Evolutionary conservation across 495 filamentous ascomycete species (phyloP).

Genomic region (Neurospora sp.): DNA sequence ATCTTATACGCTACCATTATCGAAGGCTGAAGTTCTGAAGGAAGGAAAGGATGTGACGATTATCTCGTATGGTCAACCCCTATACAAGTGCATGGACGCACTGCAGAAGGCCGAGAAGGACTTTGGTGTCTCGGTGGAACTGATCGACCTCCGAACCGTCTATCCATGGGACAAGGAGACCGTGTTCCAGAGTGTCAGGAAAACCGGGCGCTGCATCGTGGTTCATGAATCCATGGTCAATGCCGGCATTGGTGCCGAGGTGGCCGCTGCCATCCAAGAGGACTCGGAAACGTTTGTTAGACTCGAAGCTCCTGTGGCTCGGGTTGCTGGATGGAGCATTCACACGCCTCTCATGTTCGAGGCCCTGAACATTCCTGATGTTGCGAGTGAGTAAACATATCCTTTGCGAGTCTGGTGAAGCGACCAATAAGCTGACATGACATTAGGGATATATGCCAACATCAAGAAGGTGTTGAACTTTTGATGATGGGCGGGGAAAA

Average conservation of each 20-base stretch:
- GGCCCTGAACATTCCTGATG: slow-evolving; percentile 81
- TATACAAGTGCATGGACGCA: slow-evolving; percentile 78
- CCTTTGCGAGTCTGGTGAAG: not conserved
- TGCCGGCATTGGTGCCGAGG: slow-evolving; percentile 86
- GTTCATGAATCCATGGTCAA: slow-evolving; percentile 97
- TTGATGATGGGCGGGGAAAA: slow-evolving; percentile 9
- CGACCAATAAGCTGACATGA: not conserved
- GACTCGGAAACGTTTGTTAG: slow-evolving; percentile 67
- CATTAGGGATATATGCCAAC: slow-evolving; percentile 40
- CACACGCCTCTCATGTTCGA: slow-evolving; percentile 79
- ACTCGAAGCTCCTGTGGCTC: slow-evolving; percentile 84
- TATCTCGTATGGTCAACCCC: slow-evolving; percentile 82
- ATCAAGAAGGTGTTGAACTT: slow-evolving; percentile 40
- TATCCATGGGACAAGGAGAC: slow-evolving; percentile 92
- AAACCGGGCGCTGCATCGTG: slow-evolving; percentile 83
- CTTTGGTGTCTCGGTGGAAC: slow-evolving; percentile 68
- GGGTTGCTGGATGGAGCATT: slow-evolving; percentile 86
- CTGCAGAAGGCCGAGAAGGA: slow-evolving; percentile 74
- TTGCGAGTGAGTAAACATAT: slow-evolving; percentile 60
- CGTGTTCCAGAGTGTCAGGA: slow-evolving; percentile 73
- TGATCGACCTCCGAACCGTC: slow-evolving; percentile 85
- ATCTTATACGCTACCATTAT: slow-evolving; percentile 75
- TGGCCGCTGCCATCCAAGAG: slow-evolving; percentile 87
- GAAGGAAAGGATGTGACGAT: slow-evolving; percentile 77
- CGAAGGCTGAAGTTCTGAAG: slow-evolving; percentile 81